Evolutionary conservation across 768 basidiomycete genomes (phyloP), one percentile per base, ranked within the genome.

Genomic region (Rhizopogon sp.): DNA sequence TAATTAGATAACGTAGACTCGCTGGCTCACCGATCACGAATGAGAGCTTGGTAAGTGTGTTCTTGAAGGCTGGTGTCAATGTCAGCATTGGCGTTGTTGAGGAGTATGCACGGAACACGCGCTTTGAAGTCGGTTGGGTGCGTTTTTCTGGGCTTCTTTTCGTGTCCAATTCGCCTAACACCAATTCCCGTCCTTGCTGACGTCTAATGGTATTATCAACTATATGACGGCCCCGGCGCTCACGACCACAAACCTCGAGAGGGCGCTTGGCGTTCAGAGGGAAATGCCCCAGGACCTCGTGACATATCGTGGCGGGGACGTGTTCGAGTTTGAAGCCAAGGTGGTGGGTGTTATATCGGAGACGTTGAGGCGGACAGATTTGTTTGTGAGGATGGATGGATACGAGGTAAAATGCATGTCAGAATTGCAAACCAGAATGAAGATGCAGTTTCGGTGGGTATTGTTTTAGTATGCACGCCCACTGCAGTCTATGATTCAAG

Each of bases 21-120:
- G 81, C 88, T 22, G 90, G 91, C 1, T 84, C 85, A 1, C 92
- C 92, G 0, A 64, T 85, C 17, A 77, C 84, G 5, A 69, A 74
- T 17, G 73, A 85, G 6, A 85, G 79, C 1, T 70, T 82, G 0
- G 67, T 87, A 7, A 74, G 75, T 6, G 74, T 69, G 1, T 74
- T 93, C 35, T 68, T 87, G 10, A 66, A 74, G 5, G 75, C 83
- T 29, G 81, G 82, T 6, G 83, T 94, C 3, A 81, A 81, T 17
- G 80, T 87, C 8, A 85, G 76, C 0, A 63, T 89, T 20, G 87
- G 84, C 17, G 56, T 77, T 3, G 46, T 41, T n/a, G 67, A 74
- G 7, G 68, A 58, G 22, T 61, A 63, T n/a, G 70, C 64, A 0
- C 66, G 63, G 35, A 64, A 72, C 47, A 66, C 70, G 6, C 68